A percentile compares a stretch with the other conserved stretches of the same genome.
These are phyloP conservation scores for Stereum hirsutum DNA, from an alignment of 1,284 basidiomycete genomes.

Conservation along the genomic window DNA sequence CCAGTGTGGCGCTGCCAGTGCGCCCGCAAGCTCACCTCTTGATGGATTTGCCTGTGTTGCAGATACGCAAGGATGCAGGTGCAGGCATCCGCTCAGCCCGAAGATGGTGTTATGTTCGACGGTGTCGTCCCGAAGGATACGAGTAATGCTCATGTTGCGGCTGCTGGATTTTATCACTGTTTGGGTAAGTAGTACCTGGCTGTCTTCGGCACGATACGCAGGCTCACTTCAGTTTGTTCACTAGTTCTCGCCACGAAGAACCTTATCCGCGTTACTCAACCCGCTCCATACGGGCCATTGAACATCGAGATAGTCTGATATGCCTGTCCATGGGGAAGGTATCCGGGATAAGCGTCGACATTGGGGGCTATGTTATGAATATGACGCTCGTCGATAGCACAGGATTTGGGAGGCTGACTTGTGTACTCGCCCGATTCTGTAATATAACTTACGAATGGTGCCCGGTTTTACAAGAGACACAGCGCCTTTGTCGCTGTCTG, in stretches of 20 bases:
- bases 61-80: conserved; percentile 75
- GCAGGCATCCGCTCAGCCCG: conserved; percentile 39
- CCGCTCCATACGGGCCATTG: conserved; percentile 40
- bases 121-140: conserved; percentile 53
- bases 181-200: conserved; percentile 44
- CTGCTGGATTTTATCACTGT: conserved; percentile 74
- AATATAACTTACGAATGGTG: too few species aligned
- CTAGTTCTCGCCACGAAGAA: conserved; percentile 62
- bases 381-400: too few species aligned
- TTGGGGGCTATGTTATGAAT: too few species aligned
- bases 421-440: too few species aligned
- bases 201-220: neutral
- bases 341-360: too few species aligned
- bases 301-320: conserved; percentile 27
- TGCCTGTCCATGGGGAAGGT: conserved; percentile 3
- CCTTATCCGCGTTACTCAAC: conserved; percentile 44
- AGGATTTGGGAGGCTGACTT: too few species aligned
- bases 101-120: conserved; percentile 48
- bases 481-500: too few species aligned
- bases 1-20: neutral
- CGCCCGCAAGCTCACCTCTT: neutral
- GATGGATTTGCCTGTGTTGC: conserved; percentile 2
- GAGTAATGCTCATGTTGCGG: conserved; percentile 66
- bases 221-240: neutral
- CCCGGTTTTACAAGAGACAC: too few species aligned